These are phyloP conservation scores for Linnemannia exigua DNA, from an alignment of 192 early-diverging fungal genomes.

Conservation along the genomic window DNA sequence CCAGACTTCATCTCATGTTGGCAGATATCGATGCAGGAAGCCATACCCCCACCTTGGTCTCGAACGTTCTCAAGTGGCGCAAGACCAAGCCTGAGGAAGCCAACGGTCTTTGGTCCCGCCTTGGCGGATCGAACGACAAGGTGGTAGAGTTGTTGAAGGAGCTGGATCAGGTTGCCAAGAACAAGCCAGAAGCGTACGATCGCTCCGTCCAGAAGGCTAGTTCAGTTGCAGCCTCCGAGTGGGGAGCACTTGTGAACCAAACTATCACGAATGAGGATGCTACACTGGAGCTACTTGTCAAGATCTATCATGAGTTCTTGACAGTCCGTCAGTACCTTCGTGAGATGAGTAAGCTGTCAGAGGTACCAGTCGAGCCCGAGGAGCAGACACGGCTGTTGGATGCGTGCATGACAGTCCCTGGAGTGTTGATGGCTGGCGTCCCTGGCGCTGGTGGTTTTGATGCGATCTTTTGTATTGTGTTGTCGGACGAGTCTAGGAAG, in stretches of 20 bases:
- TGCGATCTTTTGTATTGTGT: conserved; percentile 92
- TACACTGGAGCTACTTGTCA: conserved; percentile 31
- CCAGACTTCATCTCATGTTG: conserved; percentile 78
- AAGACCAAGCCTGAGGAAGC: conserved; percentile 75
- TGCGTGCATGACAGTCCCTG: conserved; percentile 82
- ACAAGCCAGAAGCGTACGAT: conserved; percentile 59
- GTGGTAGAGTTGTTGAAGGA: conserved; percentile 70
- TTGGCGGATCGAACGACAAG: conserved; percentile 72
- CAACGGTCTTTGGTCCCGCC: conserved; percentile 68
- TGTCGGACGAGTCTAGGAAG: conserved; percentile 64
- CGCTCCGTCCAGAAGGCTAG: conserved; percentile 55
- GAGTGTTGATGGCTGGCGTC: conserved; percentile 93
- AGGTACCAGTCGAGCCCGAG: conserved; percentile 92
- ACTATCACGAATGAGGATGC: conserved; percentile 25
- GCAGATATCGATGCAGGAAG: conserved; percentile 96
- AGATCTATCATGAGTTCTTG: conserved; percentile 56
- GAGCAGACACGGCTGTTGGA: conserved; percentile 91
- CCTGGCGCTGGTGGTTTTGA: conserved; percentile 99
- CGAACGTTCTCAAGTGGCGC: conserved; percentile 89
- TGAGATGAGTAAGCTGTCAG: conserved; percentile 77
- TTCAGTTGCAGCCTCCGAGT: conserved; percentile 6
- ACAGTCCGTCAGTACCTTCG: conserved; percentile 77
- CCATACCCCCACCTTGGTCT: conserved; percentile 93
- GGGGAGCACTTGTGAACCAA: conserved; percentile 56
- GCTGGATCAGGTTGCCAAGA: conserved; percentile 40